Base-by-base conservation (phyloP, 139 green algal genomes). In the Chlamydomonas eustigma region DNA sequence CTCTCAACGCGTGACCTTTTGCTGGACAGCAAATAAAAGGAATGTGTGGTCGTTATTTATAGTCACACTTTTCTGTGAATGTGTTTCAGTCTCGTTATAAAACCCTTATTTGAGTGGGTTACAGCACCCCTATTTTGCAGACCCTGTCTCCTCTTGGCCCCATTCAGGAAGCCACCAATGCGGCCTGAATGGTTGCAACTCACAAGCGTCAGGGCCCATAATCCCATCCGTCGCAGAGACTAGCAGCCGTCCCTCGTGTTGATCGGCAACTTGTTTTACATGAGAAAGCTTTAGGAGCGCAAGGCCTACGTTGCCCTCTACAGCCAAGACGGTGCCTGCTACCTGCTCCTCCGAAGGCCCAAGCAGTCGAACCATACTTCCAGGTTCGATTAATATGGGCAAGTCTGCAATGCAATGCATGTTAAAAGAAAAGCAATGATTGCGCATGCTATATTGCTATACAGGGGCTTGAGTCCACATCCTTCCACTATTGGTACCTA, bases 131-230 rank as follows among this genome's bases (percentile, higher is more conserved):
- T n/a, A n/a, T n/a, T n/a, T n/a, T n/a, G n/a, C n/a, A n/a, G n/a
- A n/a, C n/a, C n/a, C n/a, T n/a, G n/a, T n/a, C 58, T 72, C 65
- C 65, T 72, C 65, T n/a, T 22, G 8, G 4, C 65, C 65, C 65
- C 65, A 72, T 31, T 39, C 65, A 37, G 24, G 28, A 24, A 34
- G 24, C 65, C 65, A 72, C 65, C 65, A 72, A 30, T 6, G 3
- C 28, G 65, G 65, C 33, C 28, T 39, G 65, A 72, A 72, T 4
- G 65, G 65, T 6, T 30, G 4, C 18, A 72, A 6, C 33, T 72
- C n/a, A n/a, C 3, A 4, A 39, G 33, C 28, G 25, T 4, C 31
- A 12, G 33, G 33, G 6, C 65, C 5, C 65, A 33, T 44, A 12
- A 24, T 28, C 32, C 44, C 58, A 35, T 28, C 65, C 65, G 34